Evolutionary conservation across 768 basidiomycete species (phyloP), one percentile per base, ranked within the genome.

Genomic region (Psilocybe cubensis): DNA sequence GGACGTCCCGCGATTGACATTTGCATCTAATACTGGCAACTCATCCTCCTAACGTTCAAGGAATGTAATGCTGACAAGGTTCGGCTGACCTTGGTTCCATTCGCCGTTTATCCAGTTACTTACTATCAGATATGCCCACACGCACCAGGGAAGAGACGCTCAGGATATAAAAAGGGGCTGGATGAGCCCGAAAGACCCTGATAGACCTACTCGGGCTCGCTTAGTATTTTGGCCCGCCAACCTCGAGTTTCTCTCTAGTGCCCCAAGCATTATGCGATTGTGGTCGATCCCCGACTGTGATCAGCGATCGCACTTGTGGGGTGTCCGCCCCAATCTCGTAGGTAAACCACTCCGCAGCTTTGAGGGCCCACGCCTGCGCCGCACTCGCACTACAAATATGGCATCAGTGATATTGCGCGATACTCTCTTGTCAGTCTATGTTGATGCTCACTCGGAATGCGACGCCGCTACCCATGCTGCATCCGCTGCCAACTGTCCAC

Each of bases 401-500:
- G n/a, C n/a, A 27, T 29, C 53, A 23, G 52, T 46, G 21, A 51
- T 25, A 42, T 45, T 38, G 42, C 17, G n/a, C 17, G 14, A 14
- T 38, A 27, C 29, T 50, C 33, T 33, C 28, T 31, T 20, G 43
- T 48, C 50, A 54, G 41, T 29, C 6, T 45, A 50, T 28, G 7
- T 46, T 14, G 28, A 43, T 14, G 74, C 86, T 71, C 66, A 88
- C 86, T 88, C 85, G 5, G 78, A 80, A 72, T 88, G 86, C 4
- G 85, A 74, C 12, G 82, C 83, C 7, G 86, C 84, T 18, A 88
- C 79, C 73, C 76, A 81, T 5, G 76, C 76, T 9, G 82, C 84
- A 65, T 88, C 87, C 23, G 83, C 82, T 6, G 87, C 86, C 3
- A 88, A 72, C 60, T 78, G 73, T 9, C 87, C 87, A 35, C 86